A percentile compares a stretch with the other conserved stretches of the same genome.
Evolutionary conservation across 441 rosid genomes (phyloP).

Genomic region (Brassica balearica): DNA sequence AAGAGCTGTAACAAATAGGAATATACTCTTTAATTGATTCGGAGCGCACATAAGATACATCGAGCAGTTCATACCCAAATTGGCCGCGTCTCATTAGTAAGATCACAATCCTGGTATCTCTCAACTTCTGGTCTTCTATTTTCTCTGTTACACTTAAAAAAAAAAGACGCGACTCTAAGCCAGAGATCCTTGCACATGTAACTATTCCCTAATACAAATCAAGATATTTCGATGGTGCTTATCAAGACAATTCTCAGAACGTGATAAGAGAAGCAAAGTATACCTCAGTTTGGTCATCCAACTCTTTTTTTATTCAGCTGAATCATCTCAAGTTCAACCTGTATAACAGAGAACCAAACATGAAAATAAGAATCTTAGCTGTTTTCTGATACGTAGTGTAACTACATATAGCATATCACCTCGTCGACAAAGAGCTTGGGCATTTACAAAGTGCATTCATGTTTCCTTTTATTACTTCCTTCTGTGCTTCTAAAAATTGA

Average conservation of each 20-base stretch:
- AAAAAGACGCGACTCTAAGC: no score
- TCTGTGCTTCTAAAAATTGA: no score
- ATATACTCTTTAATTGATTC: conserved; percentile 19
- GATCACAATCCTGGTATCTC: no score
- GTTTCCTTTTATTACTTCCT: no score
- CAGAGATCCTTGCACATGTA: no score
- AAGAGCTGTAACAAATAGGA: conserved; percentile 66
- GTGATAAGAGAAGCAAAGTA: conserved; percentile 5
- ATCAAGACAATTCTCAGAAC: conserved; percentile 3
- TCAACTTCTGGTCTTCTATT: no score
- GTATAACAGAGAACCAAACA: conserved; percentile 18
- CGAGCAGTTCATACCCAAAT: conserved; percentile 53
- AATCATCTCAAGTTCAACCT: conserved; percentile 99
- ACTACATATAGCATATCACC: background rate
- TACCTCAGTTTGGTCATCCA: conserved; percentile 70
- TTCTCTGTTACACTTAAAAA: no score
- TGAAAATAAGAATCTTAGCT: conserved; percentile 8
- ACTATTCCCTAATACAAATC: no score
- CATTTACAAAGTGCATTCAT: background rate
- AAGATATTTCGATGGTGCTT: conserved; percentile 1
- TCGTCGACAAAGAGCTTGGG: background rate
- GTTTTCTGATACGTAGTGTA: background rate
- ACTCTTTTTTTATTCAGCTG: conserved; percentile 71
- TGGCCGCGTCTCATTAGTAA: no score
- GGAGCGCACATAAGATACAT: background rate